Conservation (phyloP, 1,284 basidiomycete species). For the Microbotryum intermedium region DNA sequence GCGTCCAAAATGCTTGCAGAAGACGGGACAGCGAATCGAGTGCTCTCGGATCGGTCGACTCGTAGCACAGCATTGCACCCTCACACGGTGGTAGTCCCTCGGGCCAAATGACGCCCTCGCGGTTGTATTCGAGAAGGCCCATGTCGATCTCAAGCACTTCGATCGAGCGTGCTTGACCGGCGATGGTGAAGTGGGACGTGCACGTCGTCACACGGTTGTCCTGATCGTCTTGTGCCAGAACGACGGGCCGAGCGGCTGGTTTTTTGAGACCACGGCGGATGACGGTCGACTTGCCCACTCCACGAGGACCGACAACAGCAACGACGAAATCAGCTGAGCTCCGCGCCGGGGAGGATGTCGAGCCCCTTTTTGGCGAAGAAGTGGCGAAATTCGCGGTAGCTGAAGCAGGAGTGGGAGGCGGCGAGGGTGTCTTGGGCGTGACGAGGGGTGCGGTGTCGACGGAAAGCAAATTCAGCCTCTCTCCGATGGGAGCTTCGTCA, state of each 20-base stretch:
- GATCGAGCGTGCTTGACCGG: slow-evolving; percentile 22
- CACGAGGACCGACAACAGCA: slow-evolving; percentile 32
- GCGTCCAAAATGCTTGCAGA: slow-evolving; percentile 35
- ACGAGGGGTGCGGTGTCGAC: too few species aligned
- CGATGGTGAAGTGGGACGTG: slow-evolving; percentile 26
- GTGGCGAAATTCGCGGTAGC: background rate
- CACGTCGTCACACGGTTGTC: slow-evolving; percentile 30
- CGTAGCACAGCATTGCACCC: slow-evolving; percentile 36
- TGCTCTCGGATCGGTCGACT: slow-evolving; percentile 31
- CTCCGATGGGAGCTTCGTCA: too few species aligned
- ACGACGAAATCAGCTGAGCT: slow-evolving; percentile 24
- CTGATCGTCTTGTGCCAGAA: slow-evolving; percentile 18
- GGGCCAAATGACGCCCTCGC: slow-evolving; percentile 33
- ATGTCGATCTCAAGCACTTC: slow-evolving; percentile 35
- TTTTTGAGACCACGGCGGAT: slow-evolving; percentile 31
- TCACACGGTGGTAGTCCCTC: slow-evolving; percentile 30
- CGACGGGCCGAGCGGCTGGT: background rate
- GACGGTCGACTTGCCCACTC: slow-evolving; percentile 37
- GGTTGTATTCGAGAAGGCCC: slow-evolving; percentile 22
- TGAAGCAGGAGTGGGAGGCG: background rate
- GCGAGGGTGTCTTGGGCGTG: background rate
- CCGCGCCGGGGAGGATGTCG: background rate
- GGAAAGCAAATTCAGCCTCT: too few species aligned
- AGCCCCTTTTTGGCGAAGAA: too few species aligned
- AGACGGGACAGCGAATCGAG: slow-evolving; percentile 25